phyloP scores from a whole-genome alignment of 257 asterid species.

The Petunia axillaris region DNA sequence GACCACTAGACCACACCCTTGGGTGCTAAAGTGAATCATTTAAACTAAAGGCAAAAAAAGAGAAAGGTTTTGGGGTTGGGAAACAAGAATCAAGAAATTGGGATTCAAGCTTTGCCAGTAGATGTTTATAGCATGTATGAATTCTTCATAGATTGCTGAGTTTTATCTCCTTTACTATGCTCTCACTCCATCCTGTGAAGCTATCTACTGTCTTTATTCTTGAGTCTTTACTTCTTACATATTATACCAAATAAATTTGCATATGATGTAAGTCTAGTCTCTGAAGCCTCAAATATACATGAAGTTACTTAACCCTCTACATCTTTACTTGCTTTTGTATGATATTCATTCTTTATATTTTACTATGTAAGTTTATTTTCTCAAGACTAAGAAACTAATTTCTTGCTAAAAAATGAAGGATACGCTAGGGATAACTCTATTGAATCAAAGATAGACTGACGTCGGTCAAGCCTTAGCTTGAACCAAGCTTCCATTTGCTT shows the following conservation, averaged over 20 bases:
- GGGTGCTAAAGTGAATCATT: not conserved
- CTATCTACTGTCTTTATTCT: not conserved
- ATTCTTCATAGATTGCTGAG: not conserved
- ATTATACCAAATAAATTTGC: not conserved
- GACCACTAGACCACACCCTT: too few species aligned
- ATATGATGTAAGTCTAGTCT: not conserved
- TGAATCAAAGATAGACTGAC: not conserved
- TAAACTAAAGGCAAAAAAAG: not conserved
- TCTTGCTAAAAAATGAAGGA: not conserved
- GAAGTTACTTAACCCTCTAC: not conserved
- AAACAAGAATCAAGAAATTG: not conserved
- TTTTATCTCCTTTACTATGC: not conserved
- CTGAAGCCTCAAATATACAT: not conserved
- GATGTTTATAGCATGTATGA: not conserved
- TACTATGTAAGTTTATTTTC: not conserved
- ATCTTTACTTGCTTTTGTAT: not conserved
- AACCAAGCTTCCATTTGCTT: not conserved
- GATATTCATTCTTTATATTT: not conserved
- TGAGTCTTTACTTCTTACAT: not conserved
- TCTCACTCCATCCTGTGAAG: not conserved
- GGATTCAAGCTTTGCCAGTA: not conserved
- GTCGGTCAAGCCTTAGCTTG: not conserved
- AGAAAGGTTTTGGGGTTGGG: not conserved
- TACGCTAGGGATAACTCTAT: not conserved
- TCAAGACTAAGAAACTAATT: not conserved